Evolutionary conservation across 2,329 filamentous ascomycete genomes (phyloP), one percentile per base, ranked within the genome.

Genomic region (Colletotrichum siamense): DNA sequence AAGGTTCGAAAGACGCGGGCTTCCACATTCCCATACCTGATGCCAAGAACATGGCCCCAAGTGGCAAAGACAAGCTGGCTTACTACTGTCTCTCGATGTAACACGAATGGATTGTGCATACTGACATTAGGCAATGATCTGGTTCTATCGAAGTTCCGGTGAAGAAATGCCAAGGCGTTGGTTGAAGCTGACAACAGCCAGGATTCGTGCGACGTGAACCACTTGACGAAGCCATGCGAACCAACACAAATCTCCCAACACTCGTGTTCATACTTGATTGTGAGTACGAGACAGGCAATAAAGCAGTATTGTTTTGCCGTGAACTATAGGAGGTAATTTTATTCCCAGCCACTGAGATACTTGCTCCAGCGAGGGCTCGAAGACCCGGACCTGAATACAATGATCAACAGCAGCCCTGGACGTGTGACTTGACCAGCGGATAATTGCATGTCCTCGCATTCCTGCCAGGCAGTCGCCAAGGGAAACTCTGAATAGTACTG

Each of bases 321-420:
- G 6, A 12, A 8, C n/a, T 12, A 22, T 22, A 5, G 0, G 8
- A 52, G 1, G n/a, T 4, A 24, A 0, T 24, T 13, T 8, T 52
- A 0, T 2, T 8, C 6, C 2, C 10, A 24, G 6, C 0, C 2
- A 52, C 12, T 5, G 44, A 52, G n/a, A 1, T 13, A 24, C 12
- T 52, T 22, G 2, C 44, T 13, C 7, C n/a, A 52, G 44, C 10
- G n/a, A 22, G n/a, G n/a, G 4, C 13, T 22, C 12, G n/a, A 52
- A 52, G 12, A 52, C 3, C 22, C 22, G 44, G 44, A 22, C 44
- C 3, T 13, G 44, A 7, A 3, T 13, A 8, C n/a, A 49, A 22
- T 7, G 1, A 22, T 49, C 44, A 22, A 49, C 0, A 49, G 44
- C 10, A 52, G n/a, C 4, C 10, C n/a, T 15, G 6, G n/a, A 52